Evolutionary conservation across 148 eudicot species (phyloP).

Genomic region (Rhododendron ovatum): DNA sequence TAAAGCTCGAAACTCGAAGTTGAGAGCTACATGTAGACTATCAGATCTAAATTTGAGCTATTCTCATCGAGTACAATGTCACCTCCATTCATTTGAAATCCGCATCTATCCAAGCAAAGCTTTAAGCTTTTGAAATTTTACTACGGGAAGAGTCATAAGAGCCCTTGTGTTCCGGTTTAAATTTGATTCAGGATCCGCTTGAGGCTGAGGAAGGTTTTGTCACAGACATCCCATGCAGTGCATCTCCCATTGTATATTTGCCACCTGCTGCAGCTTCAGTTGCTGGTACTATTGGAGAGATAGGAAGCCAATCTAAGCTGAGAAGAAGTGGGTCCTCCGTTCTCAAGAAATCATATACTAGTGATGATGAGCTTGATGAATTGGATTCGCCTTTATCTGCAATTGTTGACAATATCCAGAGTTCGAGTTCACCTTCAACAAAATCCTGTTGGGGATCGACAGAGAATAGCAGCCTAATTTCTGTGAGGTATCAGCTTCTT

Average conservation of each 20-base stretch:
- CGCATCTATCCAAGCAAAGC: not conserved
- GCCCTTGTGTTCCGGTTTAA: not conserved
- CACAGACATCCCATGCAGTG: slow-evolving; percentile 48
- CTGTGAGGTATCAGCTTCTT: slow-evolving; percentile 64
- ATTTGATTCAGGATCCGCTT: slow-evolving; percentile 32
- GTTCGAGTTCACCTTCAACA: slow-evolving; percentile 15
- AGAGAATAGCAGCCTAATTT: slow-evolving; percentile 25
- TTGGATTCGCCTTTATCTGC: slow-evolving; percentile 61
- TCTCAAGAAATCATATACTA: slow-evolving; percentile 73
- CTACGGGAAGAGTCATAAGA: not conserved
- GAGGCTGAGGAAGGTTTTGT: slow-evolving; percentile 40
- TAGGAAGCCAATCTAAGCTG: slow-evolving; percentile 39
- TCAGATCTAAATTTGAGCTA: not conserved
- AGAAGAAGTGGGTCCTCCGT: slow-evolving; percentile 56
- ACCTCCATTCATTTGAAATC: not conserved
- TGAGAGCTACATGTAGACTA: not conserved
- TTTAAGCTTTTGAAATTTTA: not conserved
- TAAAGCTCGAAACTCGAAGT: not conserved
- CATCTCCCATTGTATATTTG: slow-evolving; percentile 49
- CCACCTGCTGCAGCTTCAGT: slow-evolving; percentile 58
- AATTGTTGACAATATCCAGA: slow-evolving; percentile 19
- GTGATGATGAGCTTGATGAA: slow-evolving; percentile 81
- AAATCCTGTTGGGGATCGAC: slow-evolving; percentile 21
- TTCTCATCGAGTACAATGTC: not conserved
- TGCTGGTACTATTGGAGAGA: slow-evolving; percentile 32